Base-by-base conservation (phyloP, 2,329 filamentous ascomycete genomes). In the Fusarium torulosum region DNA sequence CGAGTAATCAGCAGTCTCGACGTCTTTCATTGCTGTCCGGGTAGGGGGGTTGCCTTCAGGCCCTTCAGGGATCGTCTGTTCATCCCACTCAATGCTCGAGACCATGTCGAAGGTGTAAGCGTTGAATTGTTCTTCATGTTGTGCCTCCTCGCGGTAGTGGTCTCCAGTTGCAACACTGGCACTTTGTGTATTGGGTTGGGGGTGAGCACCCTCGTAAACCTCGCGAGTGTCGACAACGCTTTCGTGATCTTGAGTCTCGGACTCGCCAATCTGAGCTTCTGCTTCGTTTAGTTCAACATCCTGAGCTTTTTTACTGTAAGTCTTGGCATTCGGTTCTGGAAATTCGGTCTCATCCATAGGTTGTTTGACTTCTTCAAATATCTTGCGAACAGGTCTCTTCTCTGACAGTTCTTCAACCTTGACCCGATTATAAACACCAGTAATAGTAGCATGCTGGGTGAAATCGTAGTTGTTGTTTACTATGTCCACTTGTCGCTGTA, bases 361-460 rank as follows among this genome's bases (percentile, higher is more conserved):
- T 2, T 35, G 29, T 17, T 44, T n/a, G 15, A 63, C 8, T 11
- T 62, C 43, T 17, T 62, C 58, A 1, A n/a, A 40, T 42, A 43
- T 47, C 19, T 63, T 58, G 5, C 37, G 43, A 19, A 63, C 11
- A 15, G 31, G 27, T 35, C 50, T 52, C 35, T 63, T 41, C 4
- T 59, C 42, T 9, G 19, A 19, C n/a, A 8, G 35, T 11, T 56
- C 44, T 10, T 23, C 21, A 20, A 37, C 15, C 33, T n/a, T 17
- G 7, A n/a, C 2, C 33, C 14, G 33, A n/a, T 7, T 4, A 7
- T 14, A n/a, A 8, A 9, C 17, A 8, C 9, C 7, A n/a, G 17
- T 10, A n/a, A 37, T 7, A 9, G 7, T n/a, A 37, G 33, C 33
- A 8, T n/a, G 17, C 14, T 37, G 15, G 15, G 6, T 37, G 33